Conservation (phyloP, 805 yeast species). For the Wickerhamomyces pijperi region DNA sequence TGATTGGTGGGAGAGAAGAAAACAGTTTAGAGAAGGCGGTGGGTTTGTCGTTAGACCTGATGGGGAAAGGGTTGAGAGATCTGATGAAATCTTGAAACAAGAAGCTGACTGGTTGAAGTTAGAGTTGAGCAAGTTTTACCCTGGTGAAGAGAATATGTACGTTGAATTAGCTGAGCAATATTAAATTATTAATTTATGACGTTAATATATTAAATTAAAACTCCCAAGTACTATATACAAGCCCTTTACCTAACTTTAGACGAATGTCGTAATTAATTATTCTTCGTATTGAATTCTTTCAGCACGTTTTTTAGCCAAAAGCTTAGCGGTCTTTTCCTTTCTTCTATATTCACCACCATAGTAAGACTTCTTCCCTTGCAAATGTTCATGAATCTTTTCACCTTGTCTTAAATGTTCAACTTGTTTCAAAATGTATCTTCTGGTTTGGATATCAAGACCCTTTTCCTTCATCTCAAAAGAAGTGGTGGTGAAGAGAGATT, state of each 20-base stretch:
- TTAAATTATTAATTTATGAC: too few relatives aligned
- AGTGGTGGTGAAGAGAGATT: constrained; percentile 46
- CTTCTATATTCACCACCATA: constrained; percentile 84
- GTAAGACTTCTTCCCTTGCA: constrained; percentile 57
- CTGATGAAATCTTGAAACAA: constrained; percentile 50
- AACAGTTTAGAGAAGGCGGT: constrained; percentile 13
- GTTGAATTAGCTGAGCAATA: too few relatives aligned
- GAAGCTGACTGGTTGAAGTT: constrained; percentile 54
- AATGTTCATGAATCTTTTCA: constrained; percentile 42
- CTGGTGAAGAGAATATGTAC: not conserved
- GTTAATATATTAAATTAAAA: not conserved
- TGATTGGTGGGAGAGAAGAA: constrained; percentile 22
- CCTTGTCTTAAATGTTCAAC: constrained; percentile 53
- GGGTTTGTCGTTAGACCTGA: constrained; percentile 29
- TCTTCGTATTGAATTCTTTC: constrained; percentile 20
- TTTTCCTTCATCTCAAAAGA: constrained; percentile 52
- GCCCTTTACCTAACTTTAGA: too few relatives aligned
- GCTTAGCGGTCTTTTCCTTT: constrained; percentile 51
- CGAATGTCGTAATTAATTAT: too few relatives aligned
- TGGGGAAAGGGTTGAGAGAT: constrained; percentile 44
- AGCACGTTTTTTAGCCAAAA: constrained; percentile 30
- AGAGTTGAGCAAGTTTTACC: constrained; percentile 23
- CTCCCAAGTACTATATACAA: constrained; percentile 2
- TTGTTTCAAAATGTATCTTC: constrained; percentile 70
- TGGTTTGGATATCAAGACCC: constrained; percentile 63